phyloP scores from a whole-genome alignment of 257 asterid species.

The Solanum ossicruentum region DNA sequence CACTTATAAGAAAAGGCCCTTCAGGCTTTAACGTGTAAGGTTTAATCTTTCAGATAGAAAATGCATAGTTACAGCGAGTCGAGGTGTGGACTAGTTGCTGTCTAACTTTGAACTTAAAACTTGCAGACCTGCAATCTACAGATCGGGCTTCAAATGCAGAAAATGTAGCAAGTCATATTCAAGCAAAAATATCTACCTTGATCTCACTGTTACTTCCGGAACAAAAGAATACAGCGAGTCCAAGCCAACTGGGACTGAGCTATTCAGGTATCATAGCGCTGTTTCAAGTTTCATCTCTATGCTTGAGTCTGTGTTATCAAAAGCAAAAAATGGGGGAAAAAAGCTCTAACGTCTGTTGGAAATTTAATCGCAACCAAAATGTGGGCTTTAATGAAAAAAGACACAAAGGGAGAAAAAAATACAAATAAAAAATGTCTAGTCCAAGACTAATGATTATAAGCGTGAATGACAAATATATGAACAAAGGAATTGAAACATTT shows the following conservation, averaged over 20 bases:
- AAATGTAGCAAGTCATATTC: conserved; percentile 80
- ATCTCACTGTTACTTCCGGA: conserved; percentile 87
- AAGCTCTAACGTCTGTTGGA: background rate
- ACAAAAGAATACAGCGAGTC: conserved; percentile 71
- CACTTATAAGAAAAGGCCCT: conserved; percentile 82
- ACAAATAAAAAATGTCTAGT: background rate
- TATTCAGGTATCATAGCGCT: conserved; percentile 50
- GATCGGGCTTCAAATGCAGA: conserved; percentile 82
- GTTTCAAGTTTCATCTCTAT: background rate
- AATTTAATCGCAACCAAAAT: background rate
- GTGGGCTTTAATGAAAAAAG: background rate
- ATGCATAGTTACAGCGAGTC: background rate
- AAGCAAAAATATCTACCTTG: conserved; percentile 79
- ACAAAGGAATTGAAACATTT: background rate
- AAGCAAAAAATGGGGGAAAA: background rate
- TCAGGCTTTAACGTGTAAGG: conserved; percentile 91
- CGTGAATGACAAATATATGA: background rate
- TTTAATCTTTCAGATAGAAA: background rate
- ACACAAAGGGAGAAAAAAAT: background rate
- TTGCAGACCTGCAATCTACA: conserved; percentile 79
- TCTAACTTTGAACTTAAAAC: conserved; percentile 2
- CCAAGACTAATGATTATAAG: background rate
- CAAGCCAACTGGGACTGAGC: conserved; percentile 74
- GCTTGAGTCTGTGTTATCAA: background rate
- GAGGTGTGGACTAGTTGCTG: background rate